Base-by-base conservation (phyloP, 805 yeast species). In the Yamadazyma endophytica region DNA sequence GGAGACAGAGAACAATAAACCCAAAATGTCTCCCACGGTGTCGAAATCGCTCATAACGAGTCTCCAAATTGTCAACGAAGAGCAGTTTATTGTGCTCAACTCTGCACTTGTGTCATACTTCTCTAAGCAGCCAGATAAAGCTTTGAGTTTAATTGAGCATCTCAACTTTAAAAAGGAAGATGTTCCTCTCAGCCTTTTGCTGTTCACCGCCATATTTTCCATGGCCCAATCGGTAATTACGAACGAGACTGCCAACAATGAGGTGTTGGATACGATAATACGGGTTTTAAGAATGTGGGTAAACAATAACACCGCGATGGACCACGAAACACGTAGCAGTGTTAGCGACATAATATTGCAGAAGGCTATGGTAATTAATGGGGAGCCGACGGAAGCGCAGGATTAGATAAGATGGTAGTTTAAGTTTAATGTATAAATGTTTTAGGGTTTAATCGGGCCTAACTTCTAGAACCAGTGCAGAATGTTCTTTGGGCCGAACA, bases 331-430 rank as follows among this genome's bases (percentile, higher is more conserved):
- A 21, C 50, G 57, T 31, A 37, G 49, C n/a, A 48, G 47, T 11
- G 45, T 64, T 25, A 48, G 54, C 12, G 53, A 57, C 33, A 27
- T 52, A n/a, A 44, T 63, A 12, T 54, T 61, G 9, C 36, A 41
- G 17, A 61, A 59, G 39, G 64, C 62, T 1, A 49, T 56, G 47
- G 25, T 48, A 17, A 38, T 63, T 24, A 58, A 53, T 42, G 63
- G 61, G 3, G 44, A 51, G 17, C 17, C n/a, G 13, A 13, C 13
- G n/a, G n/a, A n/a, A n/a, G n/a, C n/a, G n/a, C n/a, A n/a, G n/a
- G n/a, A n/a, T n/a, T n/a, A n/a, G n/a, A n/a, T n/a, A n/a, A n/a
- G n/a, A n/a, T n/a, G n/a, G n/a, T n/a, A n/a, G n/a, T n/a, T n/a
- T n/a, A n/a, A n/a, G n/a, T n/a, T n/a, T n/a, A n/a, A n/a, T n/a